Evolutionary conservation across 768 basidiomycete genomes (phyloP).

Genomic region (Lactarius hatsudake): DNA sequence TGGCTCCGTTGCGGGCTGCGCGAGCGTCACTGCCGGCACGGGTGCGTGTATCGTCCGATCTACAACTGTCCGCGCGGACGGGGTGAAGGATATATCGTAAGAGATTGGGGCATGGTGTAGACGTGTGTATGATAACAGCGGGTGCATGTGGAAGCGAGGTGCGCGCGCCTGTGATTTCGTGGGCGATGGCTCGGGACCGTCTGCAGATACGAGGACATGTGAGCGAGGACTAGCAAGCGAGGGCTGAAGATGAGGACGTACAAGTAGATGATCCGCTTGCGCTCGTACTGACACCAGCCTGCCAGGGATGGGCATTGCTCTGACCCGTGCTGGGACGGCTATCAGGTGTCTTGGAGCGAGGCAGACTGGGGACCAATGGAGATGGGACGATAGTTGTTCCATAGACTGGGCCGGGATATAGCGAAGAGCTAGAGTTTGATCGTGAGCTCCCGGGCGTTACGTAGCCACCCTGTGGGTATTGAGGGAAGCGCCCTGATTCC

Average conservation of each 20-base stretch:
- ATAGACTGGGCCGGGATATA: conserved; percentile 40
- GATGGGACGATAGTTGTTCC: conserved; percentile 24
- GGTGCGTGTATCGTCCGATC: conserved; percentile 53
- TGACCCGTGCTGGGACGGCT: conserved; percentile 48
- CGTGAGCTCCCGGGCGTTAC: conserved; percentile 44
- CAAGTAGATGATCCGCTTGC: conserved; percentile 41
- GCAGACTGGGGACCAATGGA: conserved; percentile 22
- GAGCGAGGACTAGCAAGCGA: neutral
- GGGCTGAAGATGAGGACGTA: conserved; percentile 33
- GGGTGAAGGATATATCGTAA: conserved; percentile 56
- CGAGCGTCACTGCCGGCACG: conserved; percentile 53
- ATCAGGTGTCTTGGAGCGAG: conserved; percentile 33
- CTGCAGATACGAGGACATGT: neutral
- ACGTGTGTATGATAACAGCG: conserved; percentile 55
- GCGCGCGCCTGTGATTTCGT: conserved; percentile 35
- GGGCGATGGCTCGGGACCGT: conserved; percentile 23
- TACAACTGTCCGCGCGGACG: conserved; percentile 55
- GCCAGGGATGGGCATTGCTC: conserved; percentile 43
- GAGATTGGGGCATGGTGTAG: conserved; percentile 59
- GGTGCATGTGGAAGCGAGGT: conserved; percentile 55
- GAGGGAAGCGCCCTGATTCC: conserved; percentile 24
- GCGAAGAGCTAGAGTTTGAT: conserved; percentile 52
- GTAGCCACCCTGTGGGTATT: conserved; percentile 29
- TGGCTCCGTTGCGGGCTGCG: conserved; percentile 65
- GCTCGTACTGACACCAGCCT: conserved; percentile 39